Conservation (phyloP, 208 protist species). For the Endotrypanum monterogeii region DNA sequence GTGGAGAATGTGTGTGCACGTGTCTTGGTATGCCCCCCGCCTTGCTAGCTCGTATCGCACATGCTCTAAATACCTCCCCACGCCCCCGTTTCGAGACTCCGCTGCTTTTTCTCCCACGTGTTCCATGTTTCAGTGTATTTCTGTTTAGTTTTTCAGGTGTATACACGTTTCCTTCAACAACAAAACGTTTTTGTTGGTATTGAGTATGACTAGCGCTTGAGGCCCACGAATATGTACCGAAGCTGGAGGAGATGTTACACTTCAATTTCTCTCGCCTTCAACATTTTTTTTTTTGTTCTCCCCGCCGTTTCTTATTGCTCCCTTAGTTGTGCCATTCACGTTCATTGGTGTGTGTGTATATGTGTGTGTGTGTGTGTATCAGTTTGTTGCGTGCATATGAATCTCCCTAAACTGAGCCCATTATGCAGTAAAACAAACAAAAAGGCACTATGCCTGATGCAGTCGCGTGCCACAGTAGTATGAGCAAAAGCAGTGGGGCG, state of each 20-base stretch:
- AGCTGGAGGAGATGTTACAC: background rate
- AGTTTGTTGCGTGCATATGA: background rate
- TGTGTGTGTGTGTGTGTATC: background rate
- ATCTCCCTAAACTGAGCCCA: too few relatives aligned
- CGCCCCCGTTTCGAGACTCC: background rate
- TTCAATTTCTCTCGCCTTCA: background rate
- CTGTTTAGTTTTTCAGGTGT: background rate
- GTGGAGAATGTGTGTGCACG: too few relatives aligned
- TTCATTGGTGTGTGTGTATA: background rate
- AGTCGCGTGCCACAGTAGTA: too few relatives aligned
- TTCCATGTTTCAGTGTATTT: background rate
- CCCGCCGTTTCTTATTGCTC: background rate
- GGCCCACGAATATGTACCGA: slow-evolving; percentile 15
- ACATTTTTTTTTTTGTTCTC: background rate
- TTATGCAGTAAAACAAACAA: too few relatives aligned
- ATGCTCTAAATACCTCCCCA: background rate
- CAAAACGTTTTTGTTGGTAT: background rate
- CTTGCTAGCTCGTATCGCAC: too few relatives aligned
- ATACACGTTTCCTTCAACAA: background rate
- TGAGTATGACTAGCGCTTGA: slow-evolving; percentile 6
- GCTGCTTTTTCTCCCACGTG: background rate
- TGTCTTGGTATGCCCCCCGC: background rate
- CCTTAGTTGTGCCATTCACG: background rate
- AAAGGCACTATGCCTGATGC: too few relatives aligned
- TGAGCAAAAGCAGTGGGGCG: too few relatives aligned